Conservation (phyloP, 139 green algal genomes). For the Auxenochlorella protothecoides region DNA sequence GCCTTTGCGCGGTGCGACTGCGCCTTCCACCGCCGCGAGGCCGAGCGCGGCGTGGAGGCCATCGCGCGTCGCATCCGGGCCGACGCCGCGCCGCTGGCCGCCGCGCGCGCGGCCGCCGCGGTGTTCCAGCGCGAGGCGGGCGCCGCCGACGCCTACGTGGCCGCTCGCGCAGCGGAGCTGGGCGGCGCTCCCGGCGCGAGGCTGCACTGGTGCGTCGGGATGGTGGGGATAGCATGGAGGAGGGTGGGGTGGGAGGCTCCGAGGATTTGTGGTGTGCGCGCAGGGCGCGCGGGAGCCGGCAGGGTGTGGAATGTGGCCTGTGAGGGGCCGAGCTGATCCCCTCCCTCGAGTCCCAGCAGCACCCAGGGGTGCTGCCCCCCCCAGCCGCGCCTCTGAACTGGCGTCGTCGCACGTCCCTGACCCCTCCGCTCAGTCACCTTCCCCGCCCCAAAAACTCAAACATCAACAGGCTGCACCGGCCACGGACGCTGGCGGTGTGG, state of each 20-base stretch:
- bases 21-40: constrained; percentile 24
- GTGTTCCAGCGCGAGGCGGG: constrained; percentile 19
- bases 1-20: constrained; percentile 10
- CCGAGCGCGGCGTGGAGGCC: constrained; percentile 15
- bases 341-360: not conserved
- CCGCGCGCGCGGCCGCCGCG: constrained; percentile 10
- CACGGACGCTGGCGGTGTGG: constrained; percentile 17
- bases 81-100: constrained; percentile 18
- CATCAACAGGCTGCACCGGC: constrained; percentile 28
- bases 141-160: constrained; percentile 17
- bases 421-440: not conserved
- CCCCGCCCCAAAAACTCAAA: too few species aligned
- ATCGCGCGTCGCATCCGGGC: constrained; percentile 15
- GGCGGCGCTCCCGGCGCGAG: not conserved
- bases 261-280: too few species aligned
- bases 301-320: too few species aligned
- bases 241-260: too few species aligned
- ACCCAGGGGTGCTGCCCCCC: not conserved
- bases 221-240: not conserved
- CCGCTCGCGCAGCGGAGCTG: not conserved
- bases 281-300: too few species aligned
- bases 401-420: not conserved
- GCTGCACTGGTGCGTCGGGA: constrained; percentile 6
- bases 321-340: not conserved
- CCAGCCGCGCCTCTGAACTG: too few species aligned